A percentile compares a stretch with the other conserved stretches of the same genome.
These are phyloP conservation scores for Sphagnum fallax DNA, from an alignment of 228 moss, liverwort and hornwort species.

Conservation along the genomic window DNA sequence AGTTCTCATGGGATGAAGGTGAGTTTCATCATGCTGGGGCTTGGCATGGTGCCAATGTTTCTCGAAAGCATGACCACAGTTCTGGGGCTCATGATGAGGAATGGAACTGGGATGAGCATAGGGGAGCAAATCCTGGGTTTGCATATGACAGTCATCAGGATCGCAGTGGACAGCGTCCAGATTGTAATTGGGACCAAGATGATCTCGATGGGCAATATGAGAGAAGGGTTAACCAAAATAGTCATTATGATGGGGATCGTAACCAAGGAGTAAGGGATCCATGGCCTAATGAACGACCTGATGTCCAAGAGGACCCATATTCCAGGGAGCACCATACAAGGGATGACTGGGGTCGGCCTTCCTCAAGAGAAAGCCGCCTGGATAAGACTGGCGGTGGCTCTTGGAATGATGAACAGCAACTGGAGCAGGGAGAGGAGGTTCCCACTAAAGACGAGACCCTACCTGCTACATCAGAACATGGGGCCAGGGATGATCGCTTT, in stretches of 20 bases:
- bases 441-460: constrained; percentile 38
- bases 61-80: constrained; percentile 53
- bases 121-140: constrained; percentile 48
- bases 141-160: constrained; percentile 46
- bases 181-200: constrained; percentile 50
- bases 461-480: constrained; percentile 35
- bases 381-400: constrained; percentile 63
- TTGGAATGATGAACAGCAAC: constrained; percentile 44
- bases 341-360: constrained; percentile 64
- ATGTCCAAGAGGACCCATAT: constrained; percentile 21
- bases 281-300: constrained; percentile 31
- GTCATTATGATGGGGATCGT: constrained; percentile 54
- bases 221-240: constrained; percentile 34
- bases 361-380: constrained; percentile 52
- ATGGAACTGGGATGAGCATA: constrained; percentile 59
- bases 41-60: constrained; percentile 34
- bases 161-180: constrained; percentile 21
- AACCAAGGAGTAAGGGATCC: constrained; percentile 49
- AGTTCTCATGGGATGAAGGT: constrained; percentile 46
- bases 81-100: constrained; percentile 59
- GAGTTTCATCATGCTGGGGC: constrained; percentile 34
- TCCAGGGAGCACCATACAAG: constrained; percentile 46
- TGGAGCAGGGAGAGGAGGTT: constrained; percentile 27
- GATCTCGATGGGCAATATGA: constrained; percentile 47
- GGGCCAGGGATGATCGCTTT: constrained; percentile 22